phyloP scores from a whole-genome alignment of 805 yeast species.

The Lachancea mirantina region DNA sequence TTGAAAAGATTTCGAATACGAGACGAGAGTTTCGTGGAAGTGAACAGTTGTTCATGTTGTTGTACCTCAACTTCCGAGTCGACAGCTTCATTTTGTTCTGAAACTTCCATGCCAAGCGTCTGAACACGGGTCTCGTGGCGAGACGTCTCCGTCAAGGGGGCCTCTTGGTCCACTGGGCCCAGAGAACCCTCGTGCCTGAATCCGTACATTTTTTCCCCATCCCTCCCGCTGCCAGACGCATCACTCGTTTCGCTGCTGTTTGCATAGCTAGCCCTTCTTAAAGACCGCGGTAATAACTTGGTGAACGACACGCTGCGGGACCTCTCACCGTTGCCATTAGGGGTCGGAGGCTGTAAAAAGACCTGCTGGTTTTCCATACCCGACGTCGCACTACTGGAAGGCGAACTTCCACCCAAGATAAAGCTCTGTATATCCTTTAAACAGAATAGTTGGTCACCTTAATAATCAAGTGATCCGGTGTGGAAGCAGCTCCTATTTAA shows the following conservation, averaged over 20 bases:
- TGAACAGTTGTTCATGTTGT: neutral
- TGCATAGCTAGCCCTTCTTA: constrained; percentile 6
- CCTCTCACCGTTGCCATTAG: constrained; percentile 2
- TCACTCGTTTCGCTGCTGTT: constrained; percentile 4
- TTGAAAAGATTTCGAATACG: neutral
- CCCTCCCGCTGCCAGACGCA: constrained; percentile 2
- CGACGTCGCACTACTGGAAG: too few species aligned
- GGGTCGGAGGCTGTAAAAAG: constrained; percentile 4
- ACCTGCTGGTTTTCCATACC: constrained; percentile 8
- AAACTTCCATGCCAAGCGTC: neutral
- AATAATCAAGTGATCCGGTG: too few species aligned
- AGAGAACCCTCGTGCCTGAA: neutral
- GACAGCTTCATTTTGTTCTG: neutral
- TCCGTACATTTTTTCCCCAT: neutral
- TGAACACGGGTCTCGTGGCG: too few species aligned
- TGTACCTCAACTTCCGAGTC: neutral
- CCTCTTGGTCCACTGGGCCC: neutral
- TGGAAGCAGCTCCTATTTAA: too few species aligned
- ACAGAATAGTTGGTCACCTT: too few species aligned
- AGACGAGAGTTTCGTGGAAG: neutral
- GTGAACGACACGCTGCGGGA: constrained; percentile 9
- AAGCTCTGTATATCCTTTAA: too few species aligned
- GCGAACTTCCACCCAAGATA: too few species aligned
- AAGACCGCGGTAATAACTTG: constrained; percentile 8
- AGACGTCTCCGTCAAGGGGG: neutral